Base-by-base conservation (phyloP, 2,329 filamentous ascomycete species). In the Epichloe glyceriae region DNA sequence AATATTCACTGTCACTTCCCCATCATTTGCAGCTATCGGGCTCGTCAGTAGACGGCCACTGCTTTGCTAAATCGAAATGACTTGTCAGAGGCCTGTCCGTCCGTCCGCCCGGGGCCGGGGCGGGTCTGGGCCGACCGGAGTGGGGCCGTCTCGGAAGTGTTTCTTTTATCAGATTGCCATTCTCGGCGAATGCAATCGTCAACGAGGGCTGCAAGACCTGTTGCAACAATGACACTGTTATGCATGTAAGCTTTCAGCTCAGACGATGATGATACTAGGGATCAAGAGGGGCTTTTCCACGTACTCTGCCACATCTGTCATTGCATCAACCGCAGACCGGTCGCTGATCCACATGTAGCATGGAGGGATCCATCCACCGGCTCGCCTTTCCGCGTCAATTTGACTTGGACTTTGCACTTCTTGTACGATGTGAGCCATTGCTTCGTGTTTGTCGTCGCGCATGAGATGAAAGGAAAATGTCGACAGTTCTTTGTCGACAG, bases 341-440 rank as follows among this genome's bases (percentile, higher is more conserved):
- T 95, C 88, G 59, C 79, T 87, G 64, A 97, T 88, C 81, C 88
- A 90, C 81, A 97, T 83, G 60, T 86, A 87, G 64, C 86, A 94
- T 5, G 88, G 89, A 50, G 88, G 86, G 22, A 97, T 76, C 89
- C 91, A 97, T 51, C 87, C 88, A 47, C 90, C 90, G 56, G 86
- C 87, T 46, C 73, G 73, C 58, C 83, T 76, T 61, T 97, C 90
- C 55, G 82, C 83, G 10, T 74, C 70, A 10, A 81, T 73, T 66
- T 95, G 84, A 61, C 76, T 76, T 5, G 80, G 80, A 7, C 85
- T 85, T 59, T 90, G 73, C 33, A 80, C 79, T 60, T 91, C 85
- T 7, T 90, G 88, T 4, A 90, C 81, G 59, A 97, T 89, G 62
- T 94, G 87, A 7, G 91, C 91, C 46, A 95, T 73, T 3, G 84